phyloP scores from a whole-genome alignment of 345 rosid genomes.

The Eucalyptus tenuipes region DNA sequence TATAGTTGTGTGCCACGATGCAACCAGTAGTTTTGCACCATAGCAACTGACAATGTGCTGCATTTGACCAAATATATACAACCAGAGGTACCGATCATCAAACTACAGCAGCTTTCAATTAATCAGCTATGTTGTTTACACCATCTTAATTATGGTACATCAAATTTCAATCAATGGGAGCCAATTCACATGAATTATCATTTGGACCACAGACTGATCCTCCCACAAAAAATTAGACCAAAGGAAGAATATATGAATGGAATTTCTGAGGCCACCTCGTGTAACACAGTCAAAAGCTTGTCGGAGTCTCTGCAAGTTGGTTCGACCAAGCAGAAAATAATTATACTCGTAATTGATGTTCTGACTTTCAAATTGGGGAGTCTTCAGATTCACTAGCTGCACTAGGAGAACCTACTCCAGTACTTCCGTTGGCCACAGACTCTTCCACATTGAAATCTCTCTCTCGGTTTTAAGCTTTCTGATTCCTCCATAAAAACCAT shows the following conservation, averaged over 20 bases:
- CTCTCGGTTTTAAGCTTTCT: slow-evolving; percentile 39
- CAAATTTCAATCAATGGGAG: slow-evolving; percentile 1
- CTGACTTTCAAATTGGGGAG: neutral
- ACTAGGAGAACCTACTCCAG: slow-evolving; percentile 18
- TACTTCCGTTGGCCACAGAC: slow-evolving; percentile 54
- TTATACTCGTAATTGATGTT: neutral
- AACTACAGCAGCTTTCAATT: neutral
- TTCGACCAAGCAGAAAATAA: neutral
- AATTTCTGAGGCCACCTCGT: neutral
- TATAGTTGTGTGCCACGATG: neutral
- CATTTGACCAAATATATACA: neutral
- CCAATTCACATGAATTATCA: neutral
- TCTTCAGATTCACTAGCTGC: neutral
- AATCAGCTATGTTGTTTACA: neutral
- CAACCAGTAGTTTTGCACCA: neutral
- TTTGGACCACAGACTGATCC: neutral
- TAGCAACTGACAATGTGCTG: neutral
- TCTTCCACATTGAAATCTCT: slow-evolving; percentile 63
- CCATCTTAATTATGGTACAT: neutral
- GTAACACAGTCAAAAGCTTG: neutral
- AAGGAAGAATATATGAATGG: neutral
- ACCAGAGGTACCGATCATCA: neutral
- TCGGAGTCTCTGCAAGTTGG: neutral
- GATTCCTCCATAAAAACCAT: slow-evolving; percentile 89
- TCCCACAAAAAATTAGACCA: neutral